These are phyloP conservation scores for Bremia lactucae DNA, from an alignment of 352 stramenopile genomes.

Conservation along the genomic window DNA sequence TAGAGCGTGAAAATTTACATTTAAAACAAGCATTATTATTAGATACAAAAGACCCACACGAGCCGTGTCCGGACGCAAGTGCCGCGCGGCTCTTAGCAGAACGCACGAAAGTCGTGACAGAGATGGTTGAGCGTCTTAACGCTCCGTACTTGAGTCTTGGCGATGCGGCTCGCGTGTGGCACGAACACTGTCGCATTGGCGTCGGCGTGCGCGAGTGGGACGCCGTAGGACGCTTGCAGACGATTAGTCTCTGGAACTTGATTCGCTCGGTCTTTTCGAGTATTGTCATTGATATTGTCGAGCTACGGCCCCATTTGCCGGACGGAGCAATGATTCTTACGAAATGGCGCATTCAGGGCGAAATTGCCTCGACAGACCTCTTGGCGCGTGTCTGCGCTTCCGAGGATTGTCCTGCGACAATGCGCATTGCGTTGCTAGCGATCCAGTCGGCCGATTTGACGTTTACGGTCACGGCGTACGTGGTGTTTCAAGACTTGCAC, in stretches of 20 bases:
- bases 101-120: conserved; percentile 64
- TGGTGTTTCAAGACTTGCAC: conserved; percentile 61
- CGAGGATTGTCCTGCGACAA: conserved; percentile 56
- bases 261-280: conserved; percentile 70
- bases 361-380: conserved; percentile 54
- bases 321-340: conserved; percentile 79
- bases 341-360: conserved; percentile 74
- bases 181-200: conserved; percentile 61
- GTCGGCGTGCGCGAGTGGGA: conserved; percentile 76
- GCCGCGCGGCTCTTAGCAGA: conserved; percentile 45
- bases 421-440: conserved; percentile 51
- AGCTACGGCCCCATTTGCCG: conserved; percentile 59
- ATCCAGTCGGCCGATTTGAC: conserved; percentile 78
- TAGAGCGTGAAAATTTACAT: conserved; percentile 70
- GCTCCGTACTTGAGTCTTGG: conserved; percentile 51
- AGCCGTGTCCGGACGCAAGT: no score
- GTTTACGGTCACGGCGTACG: conserved; percentile 77
- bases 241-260: conserved; percentile 74
- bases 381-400: conserved; percentile 52
- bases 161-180: conserved; percentile 60
- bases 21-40: conserved; percentile 67
- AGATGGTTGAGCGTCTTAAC: conserved; percentile 77
- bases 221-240: conserved; percentile 51
- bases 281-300: conserved; percentile 70
- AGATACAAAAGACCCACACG: conserved; percentile 45